phyloP scores from a whole-genome alignment of 495 filamentous ascomycete species.

The Aspergillus campestris region DNA sequence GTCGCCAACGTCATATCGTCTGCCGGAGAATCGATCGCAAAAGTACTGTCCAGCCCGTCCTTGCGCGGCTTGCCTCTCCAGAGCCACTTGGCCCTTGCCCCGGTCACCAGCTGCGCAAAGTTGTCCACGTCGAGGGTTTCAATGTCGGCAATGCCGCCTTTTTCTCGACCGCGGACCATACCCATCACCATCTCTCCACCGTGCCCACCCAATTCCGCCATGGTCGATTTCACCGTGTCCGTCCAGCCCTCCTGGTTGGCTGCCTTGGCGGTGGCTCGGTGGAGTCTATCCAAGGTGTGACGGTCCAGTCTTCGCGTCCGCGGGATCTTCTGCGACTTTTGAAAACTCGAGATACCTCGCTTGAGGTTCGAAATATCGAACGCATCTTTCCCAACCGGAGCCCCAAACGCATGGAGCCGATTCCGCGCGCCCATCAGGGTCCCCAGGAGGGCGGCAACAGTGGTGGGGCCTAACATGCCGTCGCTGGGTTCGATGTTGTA shows the following conservation, averaged over 20 bases:
- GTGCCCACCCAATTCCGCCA: slow-evolving; percentile 92
- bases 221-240: slow-evolving; percentile 88
- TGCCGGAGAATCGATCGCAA: slow-evolving; percentile 43
- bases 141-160: slow-evolving; percentile 81
- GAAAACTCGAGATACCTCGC: slow-evolving; percentile 76
- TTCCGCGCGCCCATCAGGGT: slow-evolving; percentile 86
- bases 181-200: slow-evolving; percentile 88
- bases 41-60: slow-evolving; percentile 40
- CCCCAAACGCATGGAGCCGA: slow-evolving; percentile 69
- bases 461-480: slow-evolving; percentile 85
- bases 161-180: slow-evolving; percentile 82
- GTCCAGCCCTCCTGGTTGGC: slow-evolving; percentile 75
- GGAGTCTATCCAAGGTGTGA: slow-evolving; percentile 71
- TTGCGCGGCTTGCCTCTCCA: slow-evolving; percentile 86
- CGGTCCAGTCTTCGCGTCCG: slow-evolving; percentile 73
- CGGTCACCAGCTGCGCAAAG: slow-evolving; percentile 66
- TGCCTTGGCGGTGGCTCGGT: slow-evolving; percentile 75
- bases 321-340: slow-evolving; percentile 76
- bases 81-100: slow-evolving; percentile 81
- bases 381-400: slow-evolving; percentile 82
- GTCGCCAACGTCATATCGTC: slow-evolving; percentile 57
- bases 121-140: slow-evolving; percentile 85
- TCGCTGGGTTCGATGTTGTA: slow-evolving; percentile 90
- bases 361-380: slow-evolving; percentile 80
- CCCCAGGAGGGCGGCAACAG: slow-evolving; percentile 79